Percentiles rank a stretch among this genome's conserved stretches.
Evolutionary conservation across 2,329 filamentous ascomycete species (phyloP).

Genomic region (Teratosphaeria gauchensis): DNA sequence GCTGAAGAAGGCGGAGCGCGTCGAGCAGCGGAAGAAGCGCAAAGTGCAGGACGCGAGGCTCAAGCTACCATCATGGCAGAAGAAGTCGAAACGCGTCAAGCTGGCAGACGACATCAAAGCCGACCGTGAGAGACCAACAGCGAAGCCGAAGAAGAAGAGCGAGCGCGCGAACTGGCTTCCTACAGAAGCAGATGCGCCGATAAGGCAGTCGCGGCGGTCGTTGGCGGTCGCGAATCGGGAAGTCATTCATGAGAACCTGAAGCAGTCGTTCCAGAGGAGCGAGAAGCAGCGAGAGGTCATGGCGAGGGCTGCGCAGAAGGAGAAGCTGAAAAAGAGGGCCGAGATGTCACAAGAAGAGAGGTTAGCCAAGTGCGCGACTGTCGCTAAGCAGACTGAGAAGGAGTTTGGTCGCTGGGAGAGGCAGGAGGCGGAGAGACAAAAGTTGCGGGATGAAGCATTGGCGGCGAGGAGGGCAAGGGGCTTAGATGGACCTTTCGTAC

Average conservation of each 20-base stretch:
- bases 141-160: slow-evolving; percentile 54
- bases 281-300: slow-evolving; percentile 59
- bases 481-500: slow-evolving; percentile 79
- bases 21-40: slow-evolving; percentile 66
- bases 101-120: slow-evolving; percentile 29
- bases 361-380: slow-evolving; percentile 33
- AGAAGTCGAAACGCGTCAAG: slow-evolving; percentile 61
- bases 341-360: slow-evolving; percentile 81
- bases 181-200: slow-evolving; percentile 51
- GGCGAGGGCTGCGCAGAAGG: slow-evolving; percentile 49
- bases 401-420: slow-evolving; percentile 87
- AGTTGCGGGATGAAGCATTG: slow-evolving; percentile 71
- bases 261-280: slow-evolving; percentile 60
- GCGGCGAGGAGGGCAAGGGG: slow-evolving; percentile 81
- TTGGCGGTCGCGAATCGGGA: slow-evolving; percentile 54
- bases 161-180: slow-evolving; percentile 63
- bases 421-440: slow-evolving; percentile 78
- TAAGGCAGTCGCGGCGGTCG: slow-evolving; percentile 51
- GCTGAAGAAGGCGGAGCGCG: slow-evolving; percentile 65
- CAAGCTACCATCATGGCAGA: slow-evolving; percentile 46
- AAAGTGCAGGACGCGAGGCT: slow-evolving; percentile 69
- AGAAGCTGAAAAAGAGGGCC: slow-evolving; percentile 65
- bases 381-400: slow-evolving; percentile 75
- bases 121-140: slow-evolving; percentile 10
- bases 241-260: slow-evolving; percentile 57